Base-by-base conservation (phyloP, 148 eudicot species). In the Linanthus parryae region DNA sequence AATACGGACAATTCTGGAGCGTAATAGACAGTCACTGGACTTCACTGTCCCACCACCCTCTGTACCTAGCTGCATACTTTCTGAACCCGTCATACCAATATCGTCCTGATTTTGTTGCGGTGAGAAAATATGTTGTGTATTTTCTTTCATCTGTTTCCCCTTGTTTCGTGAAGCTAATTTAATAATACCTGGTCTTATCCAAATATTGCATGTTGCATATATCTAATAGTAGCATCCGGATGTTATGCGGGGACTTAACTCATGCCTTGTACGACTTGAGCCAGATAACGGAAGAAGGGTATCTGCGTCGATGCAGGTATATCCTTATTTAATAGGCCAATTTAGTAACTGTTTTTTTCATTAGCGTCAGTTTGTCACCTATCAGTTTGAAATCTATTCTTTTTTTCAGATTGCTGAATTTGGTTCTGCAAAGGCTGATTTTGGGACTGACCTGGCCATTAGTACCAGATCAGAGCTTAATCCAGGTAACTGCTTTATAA, bases 401-500 rank as follows among this genome's bases (percentile, higher is more conserved):
- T n/a, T n/a, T n/a, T n/a, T 57, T 43, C 85, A 90, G 97, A 85
- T 82, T 54, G 75, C 97, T 25, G 95, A 85, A 61, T 90, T 85
- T 68, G 66, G 83, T 44, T 80, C 91, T 52, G 97, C 95, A 45
- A 90, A 83, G 78, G 97, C 91, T 70, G 97, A 90, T 78, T 90
- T 90, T 68, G 95, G 95, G 64, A 90, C 97, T 60, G 97, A 90
- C 58, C 64, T 90, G 83, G 97, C 95, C 60, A 72, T 90, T 56
- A 83, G 82, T 62, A 90, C 95, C 25, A 76, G 97, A 74, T 62
- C 85, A 48, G 95, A 90, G 73, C 82, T 90, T 57, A 84, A 90
- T 73, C 97, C 97, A 82, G 97, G 97, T 90, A 53, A 48, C 17
- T 57, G 22, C 23, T 42, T 31, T 22, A 56, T 15, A 61, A 24